These are phyloP conservation scores for Picea abies DNA, from an alignment of 83 land plant genomes.

Conservation along the genomic window DNA sequence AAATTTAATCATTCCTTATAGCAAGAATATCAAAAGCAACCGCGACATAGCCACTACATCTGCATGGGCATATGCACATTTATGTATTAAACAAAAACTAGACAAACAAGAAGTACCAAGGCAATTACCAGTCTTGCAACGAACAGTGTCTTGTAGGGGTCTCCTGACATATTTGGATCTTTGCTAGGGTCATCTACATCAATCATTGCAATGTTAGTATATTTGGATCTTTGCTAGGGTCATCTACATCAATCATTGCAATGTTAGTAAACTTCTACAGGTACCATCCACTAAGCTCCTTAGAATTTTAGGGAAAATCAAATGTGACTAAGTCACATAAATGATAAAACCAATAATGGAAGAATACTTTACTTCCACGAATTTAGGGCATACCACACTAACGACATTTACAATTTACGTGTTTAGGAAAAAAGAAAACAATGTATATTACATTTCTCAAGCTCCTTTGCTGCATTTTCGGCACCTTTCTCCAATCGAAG, in stretches of 20 bases:
- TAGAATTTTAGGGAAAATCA: neutral
- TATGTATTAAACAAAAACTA: neutral
- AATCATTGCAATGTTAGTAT: slow-evolving; percentile 14
- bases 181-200: slow-evolving; percentile 73
- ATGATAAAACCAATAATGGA: neutral
- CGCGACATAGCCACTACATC: neutral
- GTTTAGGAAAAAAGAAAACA: neutral
- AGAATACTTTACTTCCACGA: neutral
- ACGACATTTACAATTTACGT: neutral
- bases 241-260: slow-evolving; percentile 47
- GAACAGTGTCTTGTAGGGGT: slow-evolving; percentile 98
- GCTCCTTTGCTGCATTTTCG: slow-evolving; percentile 80
- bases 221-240: slow-evolving; percentile 81
- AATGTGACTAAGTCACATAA: neutral
- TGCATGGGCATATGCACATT: neutral
- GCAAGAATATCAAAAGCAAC: neutral
- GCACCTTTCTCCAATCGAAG: slow-evolving; percentile 89
- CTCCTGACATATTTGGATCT: slow-evolving; percentile 89
- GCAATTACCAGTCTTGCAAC: slow-evolving; percentile 86
- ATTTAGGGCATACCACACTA: neutral
- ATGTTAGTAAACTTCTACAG: neutral
- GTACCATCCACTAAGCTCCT: neutral
- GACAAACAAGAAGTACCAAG: neutral
- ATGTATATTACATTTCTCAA: slow-evolving; percentile 73
- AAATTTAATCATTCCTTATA: neutral